Evolutionary conservation across 768 basidiomycete species (phyloP).

Genomic region (Pleurotus salmoneostramineus): DNA sequence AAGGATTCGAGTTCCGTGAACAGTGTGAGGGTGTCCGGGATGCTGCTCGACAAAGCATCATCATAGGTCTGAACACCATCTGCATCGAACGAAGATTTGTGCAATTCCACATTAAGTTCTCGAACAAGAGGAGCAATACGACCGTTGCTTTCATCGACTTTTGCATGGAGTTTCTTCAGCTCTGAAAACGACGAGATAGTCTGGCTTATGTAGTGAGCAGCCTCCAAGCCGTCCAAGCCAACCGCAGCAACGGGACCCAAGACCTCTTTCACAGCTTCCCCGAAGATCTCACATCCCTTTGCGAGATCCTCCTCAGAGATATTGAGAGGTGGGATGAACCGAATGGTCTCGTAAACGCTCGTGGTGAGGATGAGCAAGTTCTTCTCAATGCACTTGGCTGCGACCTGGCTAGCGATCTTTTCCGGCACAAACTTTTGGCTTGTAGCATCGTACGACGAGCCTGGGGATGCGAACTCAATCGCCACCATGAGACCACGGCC

Average conservation of each 20-base stretch:
- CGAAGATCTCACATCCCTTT: constrained; percentile 64
- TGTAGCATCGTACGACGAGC: constrained; percentile 48
- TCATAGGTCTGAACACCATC: too few relatives aligned
- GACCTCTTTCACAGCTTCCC: constrained; percentile 67
- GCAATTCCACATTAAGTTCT: too few relatives aligned
- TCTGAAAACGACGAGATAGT: too few relatives aligned
- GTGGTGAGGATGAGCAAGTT: constrained; percentile 88
- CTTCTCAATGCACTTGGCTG: constrained; percentile 79
- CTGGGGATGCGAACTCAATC: constrained; percentile 69
- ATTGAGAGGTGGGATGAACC: constrained; percentile 93
- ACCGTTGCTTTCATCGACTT: too few relatives aligned
- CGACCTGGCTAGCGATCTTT: constrained; percentile 63
- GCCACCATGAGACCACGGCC: constrained; percentile 89
- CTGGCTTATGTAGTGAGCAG: too few relatives aligned
- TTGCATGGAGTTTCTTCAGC: too few relatives aligned
- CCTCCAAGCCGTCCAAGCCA: constrained; percentile 9
- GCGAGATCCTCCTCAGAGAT: constrained; percentile 71
- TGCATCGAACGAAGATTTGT: too few relatives aligned
- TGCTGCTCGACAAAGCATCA: too few relatives aligned
- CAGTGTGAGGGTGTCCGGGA: too few relatives aligned
- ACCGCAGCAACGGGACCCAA: constrained; percentile 31
- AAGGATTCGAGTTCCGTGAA: too few relatives aligned
- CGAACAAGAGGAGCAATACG: too few relatives aligned
- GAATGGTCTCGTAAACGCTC: constrained; percentile 79
- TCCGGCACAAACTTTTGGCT: constrained; percentile 27